These are phyloP conservation scores for Penicillium sclerotiorum DNA, from an alignment of 2,329 filamentous ascomycete species.

Conservation along the genomic window DNA sequence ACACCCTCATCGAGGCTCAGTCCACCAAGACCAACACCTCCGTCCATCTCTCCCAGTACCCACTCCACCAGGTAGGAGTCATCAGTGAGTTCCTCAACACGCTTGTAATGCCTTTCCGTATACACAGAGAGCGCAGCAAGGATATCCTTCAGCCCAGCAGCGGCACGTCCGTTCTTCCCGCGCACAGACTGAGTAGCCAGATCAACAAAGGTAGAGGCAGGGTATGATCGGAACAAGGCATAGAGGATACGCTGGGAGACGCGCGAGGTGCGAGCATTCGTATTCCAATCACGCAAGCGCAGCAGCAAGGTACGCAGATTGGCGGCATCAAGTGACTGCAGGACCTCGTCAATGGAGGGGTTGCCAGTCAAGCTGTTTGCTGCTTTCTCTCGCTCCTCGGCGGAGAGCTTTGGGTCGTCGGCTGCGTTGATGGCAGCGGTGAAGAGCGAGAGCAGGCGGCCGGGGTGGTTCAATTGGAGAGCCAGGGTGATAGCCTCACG, in stretches of 20 bases:
- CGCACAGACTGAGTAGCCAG: constrained; percentile 54
- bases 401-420: constrained; percentile 53
- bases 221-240: constrained; percentile 77
- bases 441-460: constrained; percentile 80
- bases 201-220: constrained; percentile 73
- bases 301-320: constrained; percentile 83
- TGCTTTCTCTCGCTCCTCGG: constrained; percentile 27
- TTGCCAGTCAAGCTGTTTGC: constrained; percentile 48
- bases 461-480: constrained; percentile 91
- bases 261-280: constrained; percentile 82
- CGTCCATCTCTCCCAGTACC: constrained; percentile 91
- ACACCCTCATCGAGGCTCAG: constrained; percentile 27
- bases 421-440: constrained; percentile 76
- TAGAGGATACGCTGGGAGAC: constrained; percentile 85
- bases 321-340: constrained; percentile 76
- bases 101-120: constrained; percentile 88
- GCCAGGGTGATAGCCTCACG: constrained; percentile 91
- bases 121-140: constrained; percentile 86
- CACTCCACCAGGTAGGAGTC: constrained; percentile 95
- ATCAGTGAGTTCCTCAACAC: constrained; percentile 86
- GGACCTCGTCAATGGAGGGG: constrained; percentile 73
- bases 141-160: constrained; percentile 75
- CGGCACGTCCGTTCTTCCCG: constrained; percentile 39
- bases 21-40: constrained; percentile 52
- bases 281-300: constrained; percentile 93